Evolutionary conservation across 441 rosid species (phyloP).

Genomic region (Populus hybrid): DNA sequence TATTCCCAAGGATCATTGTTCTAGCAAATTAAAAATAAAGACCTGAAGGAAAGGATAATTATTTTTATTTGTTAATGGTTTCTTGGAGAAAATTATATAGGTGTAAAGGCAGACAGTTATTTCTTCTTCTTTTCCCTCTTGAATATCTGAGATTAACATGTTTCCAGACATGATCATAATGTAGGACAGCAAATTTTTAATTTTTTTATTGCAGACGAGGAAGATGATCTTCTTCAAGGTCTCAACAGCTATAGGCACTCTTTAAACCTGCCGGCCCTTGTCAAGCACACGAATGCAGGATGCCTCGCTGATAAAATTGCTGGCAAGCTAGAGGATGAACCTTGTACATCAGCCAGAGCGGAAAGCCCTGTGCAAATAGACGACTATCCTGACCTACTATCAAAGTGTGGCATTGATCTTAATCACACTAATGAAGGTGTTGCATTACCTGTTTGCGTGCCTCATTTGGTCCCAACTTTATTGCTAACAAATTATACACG

Average conservation of each 20-base stretch:
- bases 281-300: constrained; percentile 48
- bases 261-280: constrained; percentile 37
- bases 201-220: constrained; percentile 5
- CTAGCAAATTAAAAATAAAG: not conserved
- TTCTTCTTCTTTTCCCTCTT: not conserved
- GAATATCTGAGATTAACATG: not conserved
- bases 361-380: constrained; percentile 32
- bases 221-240: constrained; percentile 56
- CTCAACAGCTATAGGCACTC: constrained; percentile 61
- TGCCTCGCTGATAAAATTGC: constrained; percentile 65
- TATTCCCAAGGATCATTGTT: not conserved
- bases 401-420: constrained; percentile 54
- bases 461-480: constrained; percentile 43
- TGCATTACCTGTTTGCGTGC: constrained; percentile 65
- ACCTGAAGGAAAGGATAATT: not conserved
- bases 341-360: constrained; percentile 34
- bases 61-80: not conserved
- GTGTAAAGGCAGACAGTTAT: not conserved
- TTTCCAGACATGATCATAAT: not conserved
- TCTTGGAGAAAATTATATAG: not conserved
- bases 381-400: constrained; percentile 33
- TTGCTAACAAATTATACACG: constrained; percentile 72
- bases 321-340: constrained; percentile 37
- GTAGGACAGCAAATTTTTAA: not conserved
- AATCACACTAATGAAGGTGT: constrained; percentile 48